These are phyloP conservation scores for Acanthamoeba royreba DNA, from an alignment of 208 protist species.

Conservation along the genomic window DNA sequence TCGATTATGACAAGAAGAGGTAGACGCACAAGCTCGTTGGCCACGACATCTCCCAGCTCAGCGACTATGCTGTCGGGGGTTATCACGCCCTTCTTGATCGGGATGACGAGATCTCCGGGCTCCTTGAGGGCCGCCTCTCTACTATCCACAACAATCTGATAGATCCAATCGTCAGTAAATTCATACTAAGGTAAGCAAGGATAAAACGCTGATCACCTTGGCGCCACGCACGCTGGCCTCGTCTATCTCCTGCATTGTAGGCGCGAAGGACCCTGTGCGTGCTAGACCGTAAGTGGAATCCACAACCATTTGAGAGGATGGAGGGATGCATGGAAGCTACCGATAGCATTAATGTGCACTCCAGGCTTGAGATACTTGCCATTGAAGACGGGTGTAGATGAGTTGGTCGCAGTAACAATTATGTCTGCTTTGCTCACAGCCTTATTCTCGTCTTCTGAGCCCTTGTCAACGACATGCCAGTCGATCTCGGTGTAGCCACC, in stretches of 20 bases:
- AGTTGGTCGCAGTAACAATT: slow-evolving; percentile 59
- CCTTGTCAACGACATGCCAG: background rate
- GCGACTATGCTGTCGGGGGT: background rate
- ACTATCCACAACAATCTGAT: slow-evolving; percentile 17
- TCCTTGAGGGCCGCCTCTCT: background rate
- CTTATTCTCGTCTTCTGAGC: background rate
- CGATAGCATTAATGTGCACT: slow-evolving; percentile 52
- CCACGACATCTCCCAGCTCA: background rate
- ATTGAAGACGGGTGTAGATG: slow-evolving; percentile 39
- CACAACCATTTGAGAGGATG: background rate
- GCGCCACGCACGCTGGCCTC: background rate
- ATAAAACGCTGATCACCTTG: background rate
- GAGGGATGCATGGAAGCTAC: background rate
- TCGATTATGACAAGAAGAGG: background rate
- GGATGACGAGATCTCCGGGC: background rate
- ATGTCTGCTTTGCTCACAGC: slow-evolving; percentile 44
- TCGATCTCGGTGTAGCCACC: background rate
- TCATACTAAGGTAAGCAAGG: background rate
- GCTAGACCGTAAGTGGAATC: background rate
- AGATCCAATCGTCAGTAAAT: background rate
- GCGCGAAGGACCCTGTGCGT: background rate
- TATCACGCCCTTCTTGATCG: background rate
- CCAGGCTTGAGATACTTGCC: slow-evolving; percentile 44
- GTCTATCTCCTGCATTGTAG: slow-evolving; percentile 47
- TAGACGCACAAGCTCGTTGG: background rate